Evolutionary conservation across 2,329 filamentous ascomycete genomes (phyloP), one percentile per base, ranked within the genome.

Genomic region (Thermothelomyces thermophilus): DNA sequence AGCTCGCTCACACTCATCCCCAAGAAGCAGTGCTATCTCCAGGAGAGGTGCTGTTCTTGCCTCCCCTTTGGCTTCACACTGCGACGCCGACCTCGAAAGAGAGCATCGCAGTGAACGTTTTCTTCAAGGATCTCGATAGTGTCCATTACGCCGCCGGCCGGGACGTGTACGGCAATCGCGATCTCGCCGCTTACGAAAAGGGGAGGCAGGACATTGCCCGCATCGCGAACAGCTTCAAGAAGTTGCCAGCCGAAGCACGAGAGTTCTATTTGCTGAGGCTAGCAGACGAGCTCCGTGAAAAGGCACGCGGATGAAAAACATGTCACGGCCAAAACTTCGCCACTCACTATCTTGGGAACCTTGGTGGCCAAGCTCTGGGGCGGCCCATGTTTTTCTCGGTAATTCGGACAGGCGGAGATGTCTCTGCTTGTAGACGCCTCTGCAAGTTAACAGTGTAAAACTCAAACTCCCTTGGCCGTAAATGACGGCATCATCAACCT

Each of bases 141-240:
- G 81, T 78, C 1, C 93, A 93, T 64, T 82, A 62, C 40, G 57
- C 87, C 1, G 66, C 76, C 1, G 89, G 90, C 1, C 78, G 83
- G 56, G 90, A 95, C 64, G 84, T 95, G 0, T 95, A 95, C 63
- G 90, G 87, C 1, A 95, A 95, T 63, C 76, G 88, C 34, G 90
- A 95, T 66, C 66, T 95, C 43, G 84, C 85, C 34, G 86, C 84
- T 1, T 95, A 94, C 63, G 88, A 95, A 64, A 89, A 86, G 60
- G 87, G 86, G 0, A 75, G 90, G 46, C 75, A 79, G 56, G 86
- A 91, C 59, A 68, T 94, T 5, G 74, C 78, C 39, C 83, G 79
- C 57, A 83, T 95, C 22, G 68, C 71, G 0, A 80, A 74, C 53
- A 73, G 73, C 2, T 89, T 91, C 62, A 74, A 77, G 34, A 77